Percentiles rank a stretch among this genome's conserved stretches.
These are phyloP conservation scores for Pholiota microspora DNA, from an alignment of 768 basidiomycete genomes.

Conservation along the genomic window DNA sequence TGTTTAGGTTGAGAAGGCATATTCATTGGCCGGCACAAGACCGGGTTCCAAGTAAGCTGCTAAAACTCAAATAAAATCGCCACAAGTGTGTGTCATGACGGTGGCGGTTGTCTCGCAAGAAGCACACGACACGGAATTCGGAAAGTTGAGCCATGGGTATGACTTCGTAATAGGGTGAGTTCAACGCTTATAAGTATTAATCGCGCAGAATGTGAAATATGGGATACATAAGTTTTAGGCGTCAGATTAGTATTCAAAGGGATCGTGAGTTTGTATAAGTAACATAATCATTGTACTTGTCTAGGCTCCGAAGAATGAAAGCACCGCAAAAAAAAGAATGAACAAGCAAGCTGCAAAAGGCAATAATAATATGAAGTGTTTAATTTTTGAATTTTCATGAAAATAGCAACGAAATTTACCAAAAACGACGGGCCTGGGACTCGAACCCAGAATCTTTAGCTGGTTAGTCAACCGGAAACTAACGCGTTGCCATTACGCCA, in stretches of 20 bases:
- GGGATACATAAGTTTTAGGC: no score
- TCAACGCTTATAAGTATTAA: no score
- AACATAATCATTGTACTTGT: no score
- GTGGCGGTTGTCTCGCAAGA: neutral
- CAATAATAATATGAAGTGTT: no score
- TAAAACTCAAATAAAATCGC: neutral
- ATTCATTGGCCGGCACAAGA: neutral
- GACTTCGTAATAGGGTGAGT: no score
- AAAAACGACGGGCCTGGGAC: conserved; percentile 52
- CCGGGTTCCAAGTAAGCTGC: neutral
- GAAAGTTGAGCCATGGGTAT: neutral
- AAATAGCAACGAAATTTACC: neutral
- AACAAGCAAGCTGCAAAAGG: no score
- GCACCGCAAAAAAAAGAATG: no score
- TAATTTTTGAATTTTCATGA: no score
- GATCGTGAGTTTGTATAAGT: no score
- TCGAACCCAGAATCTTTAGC: conserved; percentile 66
- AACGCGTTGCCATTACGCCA: conserved; percentile 67
- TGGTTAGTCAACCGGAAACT: conserved; percentile 42
- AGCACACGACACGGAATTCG: neutral
- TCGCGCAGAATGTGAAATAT: no score
- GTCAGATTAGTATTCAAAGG: no score
- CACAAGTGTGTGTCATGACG: neutral
- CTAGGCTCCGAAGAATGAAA: no score
- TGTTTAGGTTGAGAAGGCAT: neutral